phyloP scores from a whole-genome alignment of 1,284 basidiomycete genomes.

The Coniferiporia sulphurascens region DNA sequence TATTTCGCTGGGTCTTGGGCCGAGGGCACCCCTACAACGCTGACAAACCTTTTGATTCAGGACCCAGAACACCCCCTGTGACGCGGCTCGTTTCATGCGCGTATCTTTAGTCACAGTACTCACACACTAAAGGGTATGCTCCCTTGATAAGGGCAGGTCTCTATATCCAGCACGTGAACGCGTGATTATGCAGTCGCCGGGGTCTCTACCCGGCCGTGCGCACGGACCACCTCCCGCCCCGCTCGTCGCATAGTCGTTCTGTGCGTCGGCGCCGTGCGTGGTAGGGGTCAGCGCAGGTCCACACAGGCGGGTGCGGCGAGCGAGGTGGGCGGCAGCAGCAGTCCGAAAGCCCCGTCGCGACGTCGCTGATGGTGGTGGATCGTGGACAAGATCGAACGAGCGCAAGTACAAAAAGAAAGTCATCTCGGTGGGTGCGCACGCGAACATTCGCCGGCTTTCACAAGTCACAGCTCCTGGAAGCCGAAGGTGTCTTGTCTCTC shows the following conservation, averaged over 20 bases:
- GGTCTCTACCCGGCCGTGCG: background rate
- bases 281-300: slow-evolving; percentile 16
- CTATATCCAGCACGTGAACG: no score
- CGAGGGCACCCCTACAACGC: background rate
- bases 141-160: no score
- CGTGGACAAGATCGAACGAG: background rate
- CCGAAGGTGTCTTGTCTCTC: background rate
- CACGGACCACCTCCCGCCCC: slow-evolving; percentile 14
- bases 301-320: slow-evolving; percentile 29
- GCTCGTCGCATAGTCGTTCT: slow-evolving; percentile 18
- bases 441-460: slow-evolving; percentile 7
- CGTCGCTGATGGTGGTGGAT: slow-evolving; percentile 6
- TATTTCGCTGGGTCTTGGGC: slow-evolving; percentile 5
- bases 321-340: background rate
- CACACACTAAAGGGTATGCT: no score
- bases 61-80: background rate
- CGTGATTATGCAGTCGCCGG: background rate
- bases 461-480: slow-evolving; percentile 13
- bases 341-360: background rate
- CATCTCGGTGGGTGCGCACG: slow-evolving; percentile 8
- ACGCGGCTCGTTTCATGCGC: background rate
- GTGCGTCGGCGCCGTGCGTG: slow-evolving; percentile 31
- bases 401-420: slow-evolving; percentile 2
- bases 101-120: no score
- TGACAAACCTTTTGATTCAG: background rate